Evolutionary conservation across 176 grass and related monocot species (phyloP).

Genomic region (Poa pratensis): DNA sequence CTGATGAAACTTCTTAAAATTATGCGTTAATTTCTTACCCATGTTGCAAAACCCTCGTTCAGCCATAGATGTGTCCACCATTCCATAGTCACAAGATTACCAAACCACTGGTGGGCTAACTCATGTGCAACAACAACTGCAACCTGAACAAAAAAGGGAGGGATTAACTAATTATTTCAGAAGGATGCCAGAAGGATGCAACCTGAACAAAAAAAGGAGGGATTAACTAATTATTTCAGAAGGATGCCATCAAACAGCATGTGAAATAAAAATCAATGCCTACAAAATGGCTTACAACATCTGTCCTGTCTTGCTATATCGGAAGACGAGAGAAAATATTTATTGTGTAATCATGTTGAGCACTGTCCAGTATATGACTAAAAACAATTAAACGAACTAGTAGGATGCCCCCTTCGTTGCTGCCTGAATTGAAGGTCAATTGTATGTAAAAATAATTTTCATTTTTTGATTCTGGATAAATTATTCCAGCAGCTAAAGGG

Average conservation of each 20-base stretch:
- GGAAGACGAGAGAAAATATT: neutral
- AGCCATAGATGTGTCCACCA: conserved; percentile 99
- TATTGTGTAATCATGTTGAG: conserved; percentile 12
- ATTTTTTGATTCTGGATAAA: neutral
- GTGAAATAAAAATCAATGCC: conserved; percentile 11
- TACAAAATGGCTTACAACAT: conserved; percentile 22
- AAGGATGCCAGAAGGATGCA: conserved; percentile 38
- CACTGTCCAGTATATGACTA: neutral
- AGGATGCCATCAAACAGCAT: conserved; percentile 1
- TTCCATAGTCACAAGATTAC: conserved; percentile 98
- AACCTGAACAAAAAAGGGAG: conserved; percentile 54
- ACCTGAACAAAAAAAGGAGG: conserved; percentile 52
- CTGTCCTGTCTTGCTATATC: conserved; percentile 19
- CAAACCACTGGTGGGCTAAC: conserved; percentile 97
- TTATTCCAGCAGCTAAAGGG: neutral
- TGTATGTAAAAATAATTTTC: neutral
- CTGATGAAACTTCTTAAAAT: conserved; percentile 18
- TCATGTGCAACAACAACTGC: conserved; percentile 95
- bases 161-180: neutral
- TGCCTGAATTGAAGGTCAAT: neutral
- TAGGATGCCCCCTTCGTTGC: neutral
- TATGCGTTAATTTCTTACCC: conserved; percentile 63
- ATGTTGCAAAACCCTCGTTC: conserved; percentile 97
- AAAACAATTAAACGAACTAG: conserved; percentile 2
- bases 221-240: neutral